phyloP scores from a whole-genome alignment of 225 moss, liverwort and hornwort species.

The Bryoerythrophyllum caledonicum region DNA sequence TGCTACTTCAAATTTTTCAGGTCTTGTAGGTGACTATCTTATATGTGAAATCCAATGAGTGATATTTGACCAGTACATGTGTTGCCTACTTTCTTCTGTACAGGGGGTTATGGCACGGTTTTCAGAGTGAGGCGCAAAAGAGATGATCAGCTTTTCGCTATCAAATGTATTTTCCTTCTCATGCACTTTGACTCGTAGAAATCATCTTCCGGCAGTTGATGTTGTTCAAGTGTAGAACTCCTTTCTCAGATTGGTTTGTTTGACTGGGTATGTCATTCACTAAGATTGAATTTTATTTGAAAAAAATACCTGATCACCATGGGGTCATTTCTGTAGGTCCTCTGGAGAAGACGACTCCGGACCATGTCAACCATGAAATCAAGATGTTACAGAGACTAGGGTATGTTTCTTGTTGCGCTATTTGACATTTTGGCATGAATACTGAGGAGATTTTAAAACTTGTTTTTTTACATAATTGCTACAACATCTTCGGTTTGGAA shows the following conservation, averaged over 20 bases:
- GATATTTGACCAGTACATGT: constrained; percentile 6
- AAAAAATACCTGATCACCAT: constrained; percentile 7
- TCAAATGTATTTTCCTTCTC: constrained; percentile 60
- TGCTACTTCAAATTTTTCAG: neutral
- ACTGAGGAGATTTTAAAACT: neutral
- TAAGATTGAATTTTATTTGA: neutral
- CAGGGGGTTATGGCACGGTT: constrained; percentile 95
- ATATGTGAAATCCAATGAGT: neutral
- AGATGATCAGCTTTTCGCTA: constrained; percentile 61
- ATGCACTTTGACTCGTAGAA: neutral
- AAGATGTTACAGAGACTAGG: constrained; percentile 73
- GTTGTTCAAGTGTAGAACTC: neutral
- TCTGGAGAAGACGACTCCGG: constrained; percentile 64
- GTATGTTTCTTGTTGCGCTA: constrained; percentile 40
- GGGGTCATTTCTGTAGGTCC: constrained; percentile 59
- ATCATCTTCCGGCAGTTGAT: neutral
- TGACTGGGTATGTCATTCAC: neutral
- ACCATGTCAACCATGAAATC: constrained; percentile 84
- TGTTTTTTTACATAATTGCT: neutral
- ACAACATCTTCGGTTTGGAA: neutral
- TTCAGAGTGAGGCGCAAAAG: constrained; percentile 61
- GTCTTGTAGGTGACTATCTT: neutral
- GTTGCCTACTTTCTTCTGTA: constrained; percentile 19
- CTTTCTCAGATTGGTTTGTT: neutral
- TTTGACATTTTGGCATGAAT: neutral